A percentile compares a stretch with the other conserved stretches of the same genome.
Conservation (phyloP, 805 yeast species). For the Yamadazyma nakazawae region DNA sequence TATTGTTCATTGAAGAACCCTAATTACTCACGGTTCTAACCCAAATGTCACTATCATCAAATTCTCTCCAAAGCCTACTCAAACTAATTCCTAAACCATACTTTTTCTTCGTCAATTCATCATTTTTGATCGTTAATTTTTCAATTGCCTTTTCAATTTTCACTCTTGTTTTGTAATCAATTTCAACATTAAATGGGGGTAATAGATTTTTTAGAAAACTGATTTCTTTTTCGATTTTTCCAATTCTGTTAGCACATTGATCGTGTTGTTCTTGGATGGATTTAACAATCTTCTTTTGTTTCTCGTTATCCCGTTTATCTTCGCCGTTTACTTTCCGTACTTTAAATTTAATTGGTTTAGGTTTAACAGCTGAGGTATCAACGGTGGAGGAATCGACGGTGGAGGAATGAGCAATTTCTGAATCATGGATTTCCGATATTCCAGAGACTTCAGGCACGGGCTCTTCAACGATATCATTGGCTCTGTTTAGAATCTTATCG, state of each 20-base stretch:
- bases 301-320: neutral
- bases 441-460: neutral
- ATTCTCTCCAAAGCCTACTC: constrained; percentile 42
- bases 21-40: constrained; percentile 23
- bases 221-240: constrained; percentile 39
- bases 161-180: constrained; percentile 39
- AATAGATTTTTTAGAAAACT: constrained; percentile 34
- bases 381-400: too few relatives aligned
- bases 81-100: constrained; percentile 40
- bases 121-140: constrained; percentile 36
- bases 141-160: constrained; percentile 41
- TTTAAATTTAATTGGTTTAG: constrained; percentile 26
- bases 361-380: too few relatives aligned
- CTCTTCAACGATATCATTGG: constrained; percentile 1
- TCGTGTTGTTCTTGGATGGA: constrained; percentile 35
- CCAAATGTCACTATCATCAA: constrained; percentile 43
- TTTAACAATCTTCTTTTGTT: constrained; percentile 14
- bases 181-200: constrained; percentile 43
- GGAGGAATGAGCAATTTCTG: neutral
- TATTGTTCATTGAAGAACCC: too few relatives aligned
- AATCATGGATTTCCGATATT: neutral
- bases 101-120: constrained; percentile 40
- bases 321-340: constrained; percentile 27
- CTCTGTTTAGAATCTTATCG: constrained; percentile 9
- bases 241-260: constrained; percentile 26